Evolutionary conservation across 345 rosid species (phyloP).

Genomic region (Moricandia arvensis): DNA sequence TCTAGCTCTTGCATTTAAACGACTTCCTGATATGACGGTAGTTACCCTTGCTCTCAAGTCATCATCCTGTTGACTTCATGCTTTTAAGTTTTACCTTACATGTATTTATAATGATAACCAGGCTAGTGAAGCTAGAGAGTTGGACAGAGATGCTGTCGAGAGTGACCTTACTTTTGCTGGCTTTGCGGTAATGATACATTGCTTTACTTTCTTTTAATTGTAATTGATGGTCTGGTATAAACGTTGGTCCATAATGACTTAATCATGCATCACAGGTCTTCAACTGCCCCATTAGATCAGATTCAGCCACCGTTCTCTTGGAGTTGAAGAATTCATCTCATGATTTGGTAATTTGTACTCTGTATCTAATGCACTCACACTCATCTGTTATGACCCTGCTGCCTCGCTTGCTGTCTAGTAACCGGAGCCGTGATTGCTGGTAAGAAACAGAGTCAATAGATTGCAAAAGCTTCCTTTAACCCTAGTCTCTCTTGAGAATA

Average conservation of each 20-base stretch:
- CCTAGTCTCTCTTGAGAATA: no score
- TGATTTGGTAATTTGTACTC: conserved; percentile 69
- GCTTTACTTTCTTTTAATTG: conserved; percentile 9
- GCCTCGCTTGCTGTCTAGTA: no score
- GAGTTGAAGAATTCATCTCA: conserved; percentile 92
- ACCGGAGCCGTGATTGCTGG: no score
- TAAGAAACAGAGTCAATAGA: no score
- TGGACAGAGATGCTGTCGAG: conserved; percentile 93
- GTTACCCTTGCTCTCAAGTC: conserved; percentile 29
- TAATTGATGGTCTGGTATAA: conserved; percentile 7
- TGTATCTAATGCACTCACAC: no score
- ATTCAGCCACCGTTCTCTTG: conserved; percentile 76
- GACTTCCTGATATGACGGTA: conserved; percentile 98
- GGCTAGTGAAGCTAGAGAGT: conserved; percentile 94
- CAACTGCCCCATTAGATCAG: conserved; percentile 95
- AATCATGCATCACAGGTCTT: conserved; percentile 66
- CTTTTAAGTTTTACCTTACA: conserved; percentile 15
- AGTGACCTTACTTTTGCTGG: conserved; percentile 93
- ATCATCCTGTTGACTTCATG: conserved; percentile 6
- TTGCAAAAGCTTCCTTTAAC: no score
- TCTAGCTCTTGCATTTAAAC: conserved; percentile 90
- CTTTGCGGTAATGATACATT: conserved; percentile 64
- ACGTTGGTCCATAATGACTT: conserved; percentile 19
- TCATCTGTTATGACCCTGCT: no score
- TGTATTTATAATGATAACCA: conserved; percentile 41